Conservation (phyloP, 73 alveolate genomes). For the Effrenium voratum region DNA sequence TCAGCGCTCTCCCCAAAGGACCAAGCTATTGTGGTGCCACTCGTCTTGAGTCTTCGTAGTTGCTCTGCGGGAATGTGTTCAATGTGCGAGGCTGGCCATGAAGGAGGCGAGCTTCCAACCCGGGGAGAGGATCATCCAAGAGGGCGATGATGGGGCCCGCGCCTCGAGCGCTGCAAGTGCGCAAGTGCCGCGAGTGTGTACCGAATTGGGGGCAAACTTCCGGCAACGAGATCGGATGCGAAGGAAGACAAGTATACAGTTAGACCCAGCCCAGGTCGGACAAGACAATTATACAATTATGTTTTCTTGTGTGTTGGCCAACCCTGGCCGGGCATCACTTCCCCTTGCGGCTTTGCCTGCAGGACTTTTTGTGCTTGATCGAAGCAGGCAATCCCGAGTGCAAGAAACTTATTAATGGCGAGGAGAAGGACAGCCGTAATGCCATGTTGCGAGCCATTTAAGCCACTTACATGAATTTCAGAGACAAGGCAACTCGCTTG, state of each 20-base stretch:
- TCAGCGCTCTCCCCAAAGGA: neutral
- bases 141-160: slow-evolving; percentile 98
- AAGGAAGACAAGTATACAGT: too few species aligned
- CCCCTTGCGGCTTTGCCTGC: neutral
- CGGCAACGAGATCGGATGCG: too few species aligned
- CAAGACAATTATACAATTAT: too few species aligned
- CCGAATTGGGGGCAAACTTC: too few species aligned
- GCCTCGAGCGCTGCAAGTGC: too few species aligned
- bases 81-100: slow-evolving; percentile 61
- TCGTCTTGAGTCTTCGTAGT: neutral
- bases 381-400: slow-evolving; percentile 97
- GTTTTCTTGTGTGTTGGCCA: too few species aligned
- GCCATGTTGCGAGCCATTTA: too few species aligned
- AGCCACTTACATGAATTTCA: too few species aligned
- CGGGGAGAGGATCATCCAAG: slow-evolving; percentile 96
- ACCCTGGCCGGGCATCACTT: too few species aligned
- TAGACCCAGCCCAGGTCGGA: too few species aligned
- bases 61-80: too few species aligned
- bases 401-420: slow-evolving; percentile 95
- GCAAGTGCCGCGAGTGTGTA: too few species aligned
- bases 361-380: slow-evolving; percentile 95
- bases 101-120: slow-evolving; percentile 52
- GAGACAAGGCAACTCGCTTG: neutral
- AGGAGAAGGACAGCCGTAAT: slow-evolving; percentile 68
- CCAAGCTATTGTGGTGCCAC: neutral